phyloP scores from a whole-genome alignment of 2,329 filamentous ascomycete species.

The Hypoxylon sp. region DNA sequence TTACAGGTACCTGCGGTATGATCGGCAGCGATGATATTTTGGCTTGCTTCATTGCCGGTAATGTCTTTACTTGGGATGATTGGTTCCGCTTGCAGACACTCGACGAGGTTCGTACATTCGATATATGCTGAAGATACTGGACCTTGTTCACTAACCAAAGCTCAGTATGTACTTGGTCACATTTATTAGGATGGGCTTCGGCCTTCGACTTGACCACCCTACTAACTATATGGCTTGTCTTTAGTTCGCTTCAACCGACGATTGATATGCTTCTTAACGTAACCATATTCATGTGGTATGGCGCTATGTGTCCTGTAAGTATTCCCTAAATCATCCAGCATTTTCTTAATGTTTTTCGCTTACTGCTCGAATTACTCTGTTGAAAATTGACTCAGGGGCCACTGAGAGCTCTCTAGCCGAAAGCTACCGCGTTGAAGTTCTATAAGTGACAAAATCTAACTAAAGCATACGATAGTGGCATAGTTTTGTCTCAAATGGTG shows the following conservation, averaged over 20 bases:
- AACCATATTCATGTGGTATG: conserved; percentile 91
- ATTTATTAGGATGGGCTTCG: not conserved
- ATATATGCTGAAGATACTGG: not conserved
- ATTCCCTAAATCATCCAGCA: not conserved
- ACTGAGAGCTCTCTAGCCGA: not conserved
- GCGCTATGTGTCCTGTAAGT: conserved; percentile 78
- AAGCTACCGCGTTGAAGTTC: not conserved
- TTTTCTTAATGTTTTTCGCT: no score
- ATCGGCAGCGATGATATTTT: conserved; percentile 91
- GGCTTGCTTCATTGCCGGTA: conserved; percentile 93
- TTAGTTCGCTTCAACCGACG: conserved; percentile 84
- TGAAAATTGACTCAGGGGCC: not conserved
- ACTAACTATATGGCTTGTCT: conserved; percentile 35
- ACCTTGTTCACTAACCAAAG: conserved; percentile 34
- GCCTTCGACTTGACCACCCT: not conserved
- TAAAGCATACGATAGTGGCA: conserved; percentile 66
- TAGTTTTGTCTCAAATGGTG: conserved; percentile 73
- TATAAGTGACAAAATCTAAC: conserved; percentile 16
- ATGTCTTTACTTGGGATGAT: conserved; percentile 92
- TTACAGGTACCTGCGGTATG: conserved; percentile 88
- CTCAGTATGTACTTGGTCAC: conserved; percentile 43
- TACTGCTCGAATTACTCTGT: not conserved
- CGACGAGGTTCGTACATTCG: conserved; percentile 71
- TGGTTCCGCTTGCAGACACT: conserved; percentile 92
- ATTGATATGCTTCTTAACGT: conserved; percentile 96